Conservation (phyloP, 2,329 filamentous ascomycete genomes). For the Penicillium crustosum region DNA sequence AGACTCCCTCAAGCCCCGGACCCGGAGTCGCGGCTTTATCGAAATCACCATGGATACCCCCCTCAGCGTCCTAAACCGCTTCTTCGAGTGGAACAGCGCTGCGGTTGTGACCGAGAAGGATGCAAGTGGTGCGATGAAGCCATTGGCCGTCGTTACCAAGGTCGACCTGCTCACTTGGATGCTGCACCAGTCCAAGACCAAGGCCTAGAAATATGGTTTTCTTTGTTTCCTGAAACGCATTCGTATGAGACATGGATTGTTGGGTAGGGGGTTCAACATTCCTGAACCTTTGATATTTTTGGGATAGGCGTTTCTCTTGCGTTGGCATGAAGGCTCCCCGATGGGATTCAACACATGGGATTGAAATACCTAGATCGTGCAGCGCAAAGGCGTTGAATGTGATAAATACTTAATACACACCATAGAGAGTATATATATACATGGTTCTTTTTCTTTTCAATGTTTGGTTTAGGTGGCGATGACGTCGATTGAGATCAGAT, state of each 20-base stretch:
- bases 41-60: constrained; percentile 92
- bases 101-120: constrained; percentile 85
- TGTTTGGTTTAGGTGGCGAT: background rate
- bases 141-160: constrained; percentile 90
- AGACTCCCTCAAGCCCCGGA: constrained; percentile 33
- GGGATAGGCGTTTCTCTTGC: constrained; percentile 14
- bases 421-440: constrained; percentile 1
- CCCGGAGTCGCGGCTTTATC: constrained; percentile 71
- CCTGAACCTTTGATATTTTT: constrained; percentile 12
- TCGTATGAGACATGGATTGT: constrained; percentile 7
- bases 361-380: constrained; percentile 12
- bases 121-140: constrained; percentile 64
- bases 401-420: constrained; percentile 9
- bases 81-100: constrained; percentile 97
- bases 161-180: constrained; percentile 93
- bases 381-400: constrained; percentile 7
- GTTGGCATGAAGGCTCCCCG: constrained; percentile 10
- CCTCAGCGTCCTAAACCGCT: constrained; percentile 78
- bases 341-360: constrained; percentile 21
- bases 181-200: constrained; percentile 61
- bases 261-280: constrained; percentile 23
- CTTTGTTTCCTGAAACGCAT: constrained; percentile 13
- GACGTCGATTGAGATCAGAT: background rate
- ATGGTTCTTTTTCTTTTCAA: background rate
- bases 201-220: constrained; percentile 6